Evolutionary conservation across 1,284 basidiomycete species (phyloP).

Genomic region (Rhodotorula sp.): DNA sequence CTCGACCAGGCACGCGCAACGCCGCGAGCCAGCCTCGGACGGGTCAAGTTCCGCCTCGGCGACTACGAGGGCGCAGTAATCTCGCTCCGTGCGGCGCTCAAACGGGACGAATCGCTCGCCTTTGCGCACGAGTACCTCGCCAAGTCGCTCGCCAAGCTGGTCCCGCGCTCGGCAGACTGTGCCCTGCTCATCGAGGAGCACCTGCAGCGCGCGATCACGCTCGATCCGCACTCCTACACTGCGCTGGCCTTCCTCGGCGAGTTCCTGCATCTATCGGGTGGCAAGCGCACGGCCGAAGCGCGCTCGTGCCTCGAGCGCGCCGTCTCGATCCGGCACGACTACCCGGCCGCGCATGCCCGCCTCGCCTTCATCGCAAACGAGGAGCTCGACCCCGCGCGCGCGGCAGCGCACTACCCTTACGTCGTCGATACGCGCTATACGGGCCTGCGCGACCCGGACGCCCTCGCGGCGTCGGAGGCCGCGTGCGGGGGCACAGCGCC

Average conservation of each 20-base stretch:
- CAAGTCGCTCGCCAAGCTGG: conserved; percentile 11
- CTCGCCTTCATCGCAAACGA: conserved; percentile 34
- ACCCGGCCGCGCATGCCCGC: conserved; percentile 34
- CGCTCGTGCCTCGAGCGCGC: conserved; percentile 5
- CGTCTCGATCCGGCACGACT: conserved; percentile 13
- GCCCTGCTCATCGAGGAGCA: conserved; percentile 12
- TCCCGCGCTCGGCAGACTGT: neutral
- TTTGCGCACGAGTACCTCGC: conserved; percentile 36
- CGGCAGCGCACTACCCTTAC: neutral
- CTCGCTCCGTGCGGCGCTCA: conserved; percentile 11
- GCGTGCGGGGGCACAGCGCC: conserved; percentile 14
- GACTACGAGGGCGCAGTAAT: conserved; percentile 10
- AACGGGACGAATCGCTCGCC: conserved; percentile 14
- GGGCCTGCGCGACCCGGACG: conserved; percentile 14
- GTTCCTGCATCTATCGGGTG: conserved; percentile 8
- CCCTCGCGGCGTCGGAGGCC: neutral
- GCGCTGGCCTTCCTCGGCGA: conserved; percentile 34
- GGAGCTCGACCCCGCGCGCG: conserved; percentile 9
- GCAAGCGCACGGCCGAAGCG: neutral
- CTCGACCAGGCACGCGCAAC: conserved; percentile 8
- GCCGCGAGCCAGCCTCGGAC: conserved; percentile 25
- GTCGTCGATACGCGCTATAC: conserved; percentile 7
- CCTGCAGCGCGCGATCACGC: conserved; percentile 16
- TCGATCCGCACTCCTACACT: conserved; percentile 5
- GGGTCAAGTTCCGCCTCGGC: conserved; percentile 12